phyloP scores from a whole-genome alignment of 768 basidiomycete genomes.

The Pisolithus marmoratus region DNA sequence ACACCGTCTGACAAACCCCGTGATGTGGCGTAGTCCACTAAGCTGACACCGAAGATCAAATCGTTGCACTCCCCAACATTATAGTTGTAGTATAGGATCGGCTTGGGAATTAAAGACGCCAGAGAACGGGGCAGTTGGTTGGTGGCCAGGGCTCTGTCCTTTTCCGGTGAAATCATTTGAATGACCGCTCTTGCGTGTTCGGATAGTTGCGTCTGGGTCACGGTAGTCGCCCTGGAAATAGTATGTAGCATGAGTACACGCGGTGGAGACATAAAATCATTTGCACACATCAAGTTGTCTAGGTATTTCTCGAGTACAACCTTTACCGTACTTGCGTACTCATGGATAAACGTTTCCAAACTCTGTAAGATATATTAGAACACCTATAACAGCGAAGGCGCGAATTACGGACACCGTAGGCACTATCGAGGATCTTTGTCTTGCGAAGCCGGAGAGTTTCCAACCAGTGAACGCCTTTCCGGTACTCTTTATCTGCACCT shows the following conservation, averaged over 20 bases:
- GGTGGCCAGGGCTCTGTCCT: slow-evolving; percentile 57
- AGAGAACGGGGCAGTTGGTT: slow-evolving; percentile 56
- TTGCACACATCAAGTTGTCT: slow-evolving; percentile 62
- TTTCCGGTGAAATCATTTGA: slow-evolving; percentile 62
- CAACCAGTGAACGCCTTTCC: slow-evolving; percentile 87
- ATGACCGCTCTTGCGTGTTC: slow-evolving; percentile 57
- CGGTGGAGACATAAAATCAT: not conserved
- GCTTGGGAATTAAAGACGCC: slow-evolving; percentile 61
- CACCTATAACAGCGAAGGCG: not conserved
- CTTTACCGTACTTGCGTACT: slow-evolving; percentile 62
- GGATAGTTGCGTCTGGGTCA: slow-evolving; percentile 71
- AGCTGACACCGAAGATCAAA: slow-evolving; percentile 81
- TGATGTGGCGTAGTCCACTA: slow-evolving; percentile 85
- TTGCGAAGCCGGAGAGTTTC: slow-evolving; percentile 81
- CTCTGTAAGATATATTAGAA: slow-evolving; percentile 44
- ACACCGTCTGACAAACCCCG: slow-evolving; percentile 67
- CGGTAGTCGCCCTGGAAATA: slow-evolving; percentile 62
- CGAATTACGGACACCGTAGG: slow-evolving; percentile 55
- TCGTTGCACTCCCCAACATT: slow-evolving; percentile 83
- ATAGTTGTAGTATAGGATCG: slow-evolving; percentile 70
- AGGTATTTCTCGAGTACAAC: slow-evolving; percentile 64
- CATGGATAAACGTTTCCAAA: slow-evolving; percentile 71
- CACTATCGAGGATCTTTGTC: slow-evolving; percentile 77
- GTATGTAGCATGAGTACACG: not conserved
- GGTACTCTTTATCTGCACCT: slow-evolving; percentile 75